Conservation (phyloP, 164 flowering plant species). For the Liriodendron chinense region DNA sequence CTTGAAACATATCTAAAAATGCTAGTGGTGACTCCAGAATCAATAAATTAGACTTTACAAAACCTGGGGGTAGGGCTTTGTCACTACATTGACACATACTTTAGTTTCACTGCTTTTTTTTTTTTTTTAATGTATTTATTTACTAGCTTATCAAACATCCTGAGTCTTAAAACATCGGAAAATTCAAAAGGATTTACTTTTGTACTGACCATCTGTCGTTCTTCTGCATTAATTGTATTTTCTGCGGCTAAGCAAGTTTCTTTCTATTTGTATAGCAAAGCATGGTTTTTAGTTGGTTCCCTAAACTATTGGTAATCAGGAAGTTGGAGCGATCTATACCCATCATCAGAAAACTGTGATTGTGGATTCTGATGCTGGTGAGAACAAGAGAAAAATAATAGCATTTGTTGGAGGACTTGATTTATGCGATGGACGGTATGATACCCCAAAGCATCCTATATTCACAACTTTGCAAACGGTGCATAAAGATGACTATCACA, state of each 20-base stretch:
- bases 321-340: slow-evolving; percentile 76
- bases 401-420: slow-evolving; percentile 93
- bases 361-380: slow-evolving; percentile 83
- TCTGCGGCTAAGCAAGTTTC: not conserved
- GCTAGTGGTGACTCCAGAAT: too few relatives aligned
- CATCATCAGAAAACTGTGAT: slow-evolving; percentile 91
- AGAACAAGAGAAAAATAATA: slow-evolving; percentile 60
- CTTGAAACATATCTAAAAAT: too few relatives aligned
- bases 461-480: slow-evolving; percentile 60
- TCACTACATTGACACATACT: too few relatives aligned
- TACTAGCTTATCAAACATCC: not conserved
- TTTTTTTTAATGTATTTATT: not conserved
- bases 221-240: not conserved
- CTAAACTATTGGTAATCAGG: slow-evolving; percentile 35
- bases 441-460: slow-evolving; percentile 66
- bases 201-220: not conserved
- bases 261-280: not conserved
- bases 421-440: slow-evolving; percentile 84
- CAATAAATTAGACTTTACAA: too few relatives aligned
- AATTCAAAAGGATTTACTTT: not conserved
- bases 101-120: too few relatives aligned
- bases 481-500: slow-evolving; percentile 77
- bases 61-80: too few relatives aligned
- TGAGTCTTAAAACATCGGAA: not conserved
- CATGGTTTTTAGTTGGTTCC: not conserved